Base-by-base conservation (phyloP, 176 grass and related monocot species). In the Calamus simplicifolius region DNA sequence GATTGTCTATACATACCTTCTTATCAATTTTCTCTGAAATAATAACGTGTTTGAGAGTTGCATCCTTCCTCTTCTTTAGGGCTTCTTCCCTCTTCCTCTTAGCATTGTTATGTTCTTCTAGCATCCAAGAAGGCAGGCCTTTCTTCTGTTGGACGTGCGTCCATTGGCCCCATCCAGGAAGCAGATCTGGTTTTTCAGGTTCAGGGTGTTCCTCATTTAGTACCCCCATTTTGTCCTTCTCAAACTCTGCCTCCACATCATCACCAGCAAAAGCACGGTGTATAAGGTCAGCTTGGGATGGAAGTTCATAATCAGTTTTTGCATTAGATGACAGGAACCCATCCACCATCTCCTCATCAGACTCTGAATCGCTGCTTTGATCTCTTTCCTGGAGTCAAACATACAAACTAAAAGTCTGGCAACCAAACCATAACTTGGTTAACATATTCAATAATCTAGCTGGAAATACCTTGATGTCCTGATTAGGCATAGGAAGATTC, bases 121-220 rank as follows among this genome's bases (percentile, higher is more conserved):
- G 54, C 93, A 98, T 98, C 93, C 93, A 98, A 51, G 81, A 73
- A 75, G 93, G 93, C 64, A 88, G 52, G 56, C 87, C 87, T 61
- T 76, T 88, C 74, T 92, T 92, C 62, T 85, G 73, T 61, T 98
- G 93, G 48, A 98, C 62, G 27, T 89, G 54, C 19, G 84, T 91
- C 87, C 93, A 92, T 26, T 98, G 93, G 56, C 87, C 93, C 93
- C 93, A 98, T 64, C 87, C 87, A 67, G 93, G 87, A 69, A 98
- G 38, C 69, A 98, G 75, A 66, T 61, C 79, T 62, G 84, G 93
- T 29, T 91, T 82, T 80, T 98, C 93, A n/a, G 93, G 87, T 80
- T 98, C 87, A 59, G 93, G 93, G 59, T 85, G 83, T 73, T 98
- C 93, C 65, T 85, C 72, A 70, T 90, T 80, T 73, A 98, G 72